A percentile compares a stretch with the other conserved stretches of the same genome.
These are phyloP conservation scores for Ajuga chamaepitys DNA, from an alignment of 257 asterid genomes.

Conservation along the genomic window DNA sequence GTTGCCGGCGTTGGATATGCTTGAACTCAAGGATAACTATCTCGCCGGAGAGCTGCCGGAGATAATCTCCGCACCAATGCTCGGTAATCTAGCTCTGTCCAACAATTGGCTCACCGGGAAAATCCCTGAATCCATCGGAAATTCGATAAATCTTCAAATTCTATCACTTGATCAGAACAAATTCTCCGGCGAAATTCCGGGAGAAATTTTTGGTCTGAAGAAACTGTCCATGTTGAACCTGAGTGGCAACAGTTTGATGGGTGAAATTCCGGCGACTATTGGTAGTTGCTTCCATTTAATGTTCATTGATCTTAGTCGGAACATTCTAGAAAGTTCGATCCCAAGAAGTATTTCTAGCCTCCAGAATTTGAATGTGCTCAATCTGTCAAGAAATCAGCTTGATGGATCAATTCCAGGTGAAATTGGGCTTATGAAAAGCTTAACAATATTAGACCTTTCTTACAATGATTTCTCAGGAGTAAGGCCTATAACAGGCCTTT, in stretches of 20 bases:
- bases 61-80: conserved; percentile 20
- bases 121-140: conserved; percentile 42
- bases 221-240: conserved; percentile 35
- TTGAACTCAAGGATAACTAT: conserved; percentile 45
- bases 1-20: conserved; percentile 43
- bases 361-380: conserved; percentile 49
- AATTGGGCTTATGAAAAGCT: conserved; percentile 44
- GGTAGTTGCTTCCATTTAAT: conserved; percentile 24
- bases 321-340: conserved; percentile 38
- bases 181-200: conserved; percentile 50
- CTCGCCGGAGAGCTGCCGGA: conserved; percentile 51
- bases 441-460: conserved; percentile 48
- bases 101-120: conserved; percentile 45
- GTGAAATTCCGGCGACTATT: conserved; percentile 37
- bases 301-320: conserved; percentile 35
- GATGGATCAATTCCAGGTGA: conserved; percentile 53
- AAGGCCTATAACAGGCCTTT: conserved; percentile 40
- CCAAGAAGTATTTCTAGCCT: conserved; percentile 33
- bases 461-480: conserved; percentile 54
- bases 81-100: conserved; percentile 40
- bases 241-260: conserved; percentile 42
- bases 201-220: conserved; percentile 27
- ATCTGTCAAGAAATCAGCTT: conserved; percentile 54
- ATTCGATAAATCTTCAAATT: conserved; percentile 30
- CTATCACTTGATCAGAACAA: conserved; percentile 40